These are phyloP conservation scores for Microcera coccophila DNA, from an alignment of 2,329 filamentous ascomycete species.

Conservation along the genomic window DNA sequence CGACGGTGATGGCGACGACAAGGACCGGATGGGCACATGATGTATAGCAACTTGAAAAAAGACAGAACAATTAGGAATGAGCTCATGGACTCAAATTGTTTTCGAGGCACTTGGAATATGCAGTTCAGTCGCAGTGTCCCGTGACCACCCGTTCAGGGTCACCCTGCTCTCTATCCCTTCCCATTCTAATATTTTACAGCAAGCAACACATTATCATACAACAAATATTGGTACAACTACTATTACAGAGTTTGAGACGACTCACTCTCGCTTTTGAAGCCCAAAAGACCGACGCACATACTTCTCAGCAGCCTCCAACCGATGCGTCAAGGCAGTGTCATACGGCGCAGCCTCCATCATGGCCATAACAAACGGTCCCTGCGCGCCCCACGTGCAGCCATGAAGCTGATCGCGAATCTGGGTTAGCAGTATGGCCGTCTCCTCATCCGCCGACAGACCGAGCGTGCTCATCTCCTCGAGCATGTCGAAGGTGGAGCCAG, in stretches of 20 bases:
- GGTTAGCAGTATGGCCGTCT: conserved; percentile 25
- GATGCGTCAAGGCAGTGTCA: conserved; percentile 25
- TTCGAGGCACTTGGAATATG: no score
- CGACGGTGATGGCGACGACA: no score
- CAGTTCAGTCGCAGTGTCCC: no score
- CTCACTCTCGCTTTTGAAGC: background rate
- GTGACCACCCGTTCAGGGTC: no score
- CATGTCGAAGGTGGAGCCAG: conserved; percentile 50
- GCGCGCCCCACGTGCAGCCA: conserved; percentile 34
- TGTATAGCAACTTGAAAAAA: no score
- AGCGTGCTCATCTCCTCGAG: conserved; percentile 63
- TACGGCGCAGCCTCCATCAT: conserved; percentile 37
- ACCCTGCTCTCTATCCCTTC: no score
- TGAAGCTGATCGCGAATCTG: conserved; percentile 33
- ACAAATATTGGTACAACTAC: background rate
- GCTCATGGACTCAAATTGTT: no score
- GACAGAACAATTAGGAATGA: no score
- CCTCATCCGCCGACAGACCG: conserved; percentile 54
- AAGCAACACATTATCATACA: no score
- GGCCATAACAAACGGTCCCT: conserved; percentile 38
- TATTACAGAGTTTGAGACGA: background rate
- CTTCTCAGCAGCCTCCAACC: conserved; percentile 15
- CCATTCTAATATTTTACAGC: no score
- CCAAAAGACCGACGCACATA: background rate
- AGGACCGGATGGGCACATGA: no score